Base-by-base conservation (phyloP, 2,329 filamentous ascomycete genomes). In the Chaetoscypha palmicola region DNA sequence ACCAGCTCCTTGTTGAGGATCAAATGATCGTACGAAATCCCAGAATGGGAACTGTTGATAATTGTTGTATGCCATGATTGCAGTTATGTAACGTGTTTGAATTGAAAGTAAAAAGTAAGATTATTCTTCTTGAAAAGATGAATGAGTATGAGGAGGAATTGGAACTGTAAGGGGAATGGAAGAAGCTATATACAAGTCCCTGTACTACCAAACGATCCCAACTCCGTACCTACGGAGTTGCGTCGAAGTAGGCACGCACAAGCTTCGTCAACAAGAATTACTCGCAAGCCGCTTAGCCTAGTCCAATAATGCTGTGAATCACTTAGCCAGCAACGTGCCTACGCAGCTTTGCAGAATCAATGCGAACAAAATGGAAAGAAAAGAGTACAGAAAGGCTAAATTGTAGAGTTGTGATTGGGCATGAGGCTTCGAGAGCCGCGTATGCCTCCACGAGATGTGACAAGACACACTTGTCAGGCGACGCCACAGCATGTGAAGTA, bases 21-120 rank as follows among this genome's bases (percentile, higher is more conserved):
- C 51, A 43, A 58, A 51, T 19, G 50, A 44, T 52, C 51, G 48
- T 30, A 56, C 39, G 32, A 56, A 61, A 38, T 58, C 55, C 58
- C 58, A 61, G 26, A 60, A 60, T 17, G 57, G 50, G 43, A 45
- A 41, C 50, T 59, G 51, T 45, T 56, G 53, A 35, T 57, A 40
- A 39, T 57, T 55, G 45, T 56, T 56, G 48, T 58, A 58, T 50
- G 55, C 53, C 56, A 59, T 60, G 41, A 36, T 28, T 39, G 48
- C n/a, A 52, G 32, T 43, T 43, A 49, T 33, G 47, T 41, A 41
- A 45, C 48, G 31, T 41, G 21, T 32, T 38, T 38, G 21, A n/a
- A n/a, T n/a, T n/a, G n/a, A n/a, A n/a, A n/a, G n/a, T n/a, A 32
- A 26, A 19, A 26, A n/a, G 38, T 48, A 31, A 36, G 44, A 41